These are phyloP conservation scores for Raphanus hybrid DNA, from an alignment of 441 rosid genomes.

Conservation along the genomic window DNA sequence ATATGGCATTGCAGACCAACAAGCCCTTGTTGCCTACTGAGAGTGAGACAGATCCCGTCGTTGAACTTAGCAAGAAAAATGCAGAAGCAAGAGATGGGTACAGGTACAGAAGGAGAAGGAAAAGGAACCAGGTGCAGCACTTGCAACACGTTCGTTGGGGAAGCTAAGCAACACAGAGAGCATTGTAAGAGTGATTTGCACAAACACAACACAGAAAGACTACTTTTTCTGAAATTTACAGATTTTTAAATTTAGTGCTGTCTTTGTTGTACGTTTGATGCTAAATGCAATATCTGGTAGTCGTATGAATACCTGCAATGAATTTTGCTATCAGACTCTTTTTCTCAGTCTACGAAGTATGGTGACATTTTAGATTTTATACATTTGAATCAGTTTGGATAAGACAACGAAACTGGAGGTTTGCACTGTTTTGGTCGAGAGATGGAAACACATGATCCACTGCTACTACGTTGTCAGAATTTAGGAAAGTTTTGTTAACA, in stretches of 20 bases:
- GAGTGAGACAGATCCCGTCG: slow-evolving; percentile 42
- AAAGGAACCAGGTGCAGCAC: no score
- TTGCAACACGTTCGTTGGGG: no score
- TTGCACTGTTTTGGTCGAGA: not conserved
- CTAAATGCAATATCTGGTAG: not conserved
- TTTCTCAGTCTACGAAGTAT: no score
- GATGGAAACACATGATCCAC: no score
- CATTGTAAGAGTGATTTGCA: no score
- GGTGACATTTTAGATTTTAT: no score
- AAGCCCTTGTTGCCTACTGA: slow-evolving; percentile 34
- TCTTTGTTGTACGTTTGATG: not conserved
- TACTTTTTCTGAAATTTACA: slow-evolving; percentile 68
- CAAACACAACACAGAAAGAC: slow-evolving; percentile 53
- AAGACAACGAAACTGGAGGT: not conserved
- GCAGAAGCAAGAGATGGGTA: slow-evolving; percentile 48
- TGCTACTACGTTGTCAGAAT: slow-evolving; percentile 4
- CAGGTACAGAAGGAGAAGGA: no score
- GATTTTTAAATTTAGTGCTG: not conserved
- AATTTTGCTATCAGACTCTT: no score
- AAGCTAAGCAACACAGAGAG: no score
- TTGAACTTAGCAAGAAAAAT: slow-evolving; percentile 64
- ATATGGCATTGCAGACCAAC: slow-evolving; percentile 38
- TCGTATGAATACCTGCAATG: not conserved
- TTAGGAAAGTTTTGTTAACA: slow-evolving; percentile 22
- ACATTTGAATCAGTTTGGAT: not conserved